Percentiles rank a stretch among this genome's conserved stretches.
Conservation (phyloP, 176 grass and related monocot genomes). For the Oryza brachyantha region DNA sequence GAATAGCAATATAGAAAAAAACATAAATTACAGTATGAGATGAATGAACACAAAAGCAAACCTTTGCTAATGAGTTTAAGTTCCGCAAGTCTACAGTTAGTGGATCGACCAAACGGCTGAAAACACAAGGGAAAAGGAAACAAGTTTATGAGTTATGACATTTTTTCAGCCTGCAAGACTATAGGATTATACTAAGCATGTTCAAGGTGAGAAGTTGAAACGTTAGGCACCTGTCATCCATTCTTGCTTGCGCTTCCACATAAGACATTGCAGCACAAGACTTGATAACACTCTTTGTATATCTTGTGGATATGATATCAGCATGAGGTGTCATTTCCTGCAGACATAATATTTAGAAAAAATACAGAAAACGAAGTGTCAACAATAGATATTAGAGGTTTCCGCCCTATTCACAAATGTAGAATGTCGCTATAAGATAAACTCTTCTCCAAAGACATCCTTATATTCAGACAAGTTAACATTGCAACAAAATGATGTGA, state of each 20-base stretch:
- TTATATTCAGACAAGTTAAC: not conserved
- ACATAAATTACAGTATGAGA: not conserved
- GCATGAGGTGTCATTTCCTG: slow-evolving; percentile 96
- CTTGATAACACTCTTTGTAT: slow-evolving; percentile 90
- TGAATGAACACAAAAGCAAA: slow-evolving; percentile 30
- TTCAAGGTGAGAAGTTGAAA: slow-evolving; percentile 23
- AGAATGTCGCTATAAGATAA: not conserved
- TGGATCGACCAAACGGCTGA: slow-evolving; percentile 88
- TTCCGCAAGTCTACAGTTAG: slow-evolving; percentile 89
- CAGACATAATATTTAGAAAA: slow-evolving; percentile 32
- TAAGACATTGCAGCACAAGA: slow-evolving; percentile 98
- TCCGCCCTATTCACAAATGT: not conserved
- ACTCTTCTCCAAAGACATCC: not conserved
- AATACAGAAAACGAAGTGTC: not conserved
- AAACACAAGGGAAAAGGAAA: slow-evolving; percentile 33
- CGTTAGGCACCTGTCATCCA: slow-evolving; percentile 82
- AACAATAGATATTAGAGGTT: not conserved
- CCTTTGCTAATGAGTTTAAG: slow-evolving; percentile 95
- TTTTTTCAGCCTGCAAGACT: not conserved
- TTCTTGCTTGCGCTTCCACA: slow-evolving; percentile 97
- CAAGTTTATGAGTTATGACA: slow-evolving; percentile 30
- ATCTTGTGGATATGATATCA: slow-evolving; percentile 79
- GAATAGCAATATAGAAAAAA: not conserved
- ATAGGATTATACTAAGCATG: slow-evolving; percentile 10
- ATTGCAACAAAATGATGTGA: slow-evolving; percentile 1